phyloP scores from a whole-genome alignment of 306 rosid species.

The Hippophae gyantsensis region DNA sequence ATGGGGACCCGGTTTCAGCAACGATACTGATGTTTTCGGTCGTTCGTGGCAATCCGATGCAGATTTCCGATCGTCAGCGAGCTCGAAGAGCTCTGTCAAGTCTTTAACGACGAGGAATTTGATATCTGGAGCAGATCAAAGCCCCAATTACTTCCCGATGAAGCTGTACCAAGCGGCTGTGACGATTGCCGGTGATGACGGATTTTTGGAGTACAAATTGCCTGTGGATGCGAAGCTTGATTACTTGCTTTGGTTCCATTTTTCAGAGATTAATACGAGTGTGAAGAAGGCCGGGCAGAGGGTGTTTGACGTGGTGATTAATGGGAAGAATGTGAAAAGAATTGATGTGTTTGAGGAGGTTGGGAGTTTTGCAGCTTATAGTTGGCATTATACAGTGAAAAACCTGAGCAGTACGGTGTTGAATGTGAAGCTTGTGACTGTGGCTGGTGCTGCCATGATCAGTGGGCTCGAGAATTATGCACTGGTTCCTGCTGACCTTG shows the following conservation, averaged over 20 bases:
- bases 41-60: slow-evolving; percentile 81
- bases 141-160: slow-evolving; percentile 68
- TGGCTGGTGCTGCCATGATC: slow-evolving; percentile 53
- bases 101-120: slow-evolving; percentile 30
- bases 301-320: slow-evolving; percentile 61
- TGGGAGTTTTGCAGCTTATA: slow-evolving; percentile 59
- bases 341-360: slow-evolving; percentile 66
- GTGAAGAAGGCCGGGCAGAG: slow-evolving; percentile 60
- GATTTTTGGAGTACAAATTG: slow-evolving; percentile 44
- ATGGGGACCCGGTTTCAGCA: slow-evolving; percentile 86
- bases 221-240: slow-evolving; percentile 82
- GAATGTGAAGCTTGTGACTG: slow-evolving; percentile 58
- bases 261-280: slow-evolving; percentile 60
- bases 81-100: slow-evolving; percentile 2
- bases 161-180: slow-evolving; percentile 65
- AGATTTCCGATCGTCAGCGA: slow-evolving; percentile 9
- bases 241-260: slow-evolving; percentile 81
- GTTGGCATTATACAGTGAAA: slow-evolving; percentile 61
- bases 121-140: slow-evolving; percentile 39
- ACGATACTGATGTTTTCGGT: slow-evolving; percentile 59
- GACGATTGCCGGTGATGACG: slow-evolving; percentile 25
- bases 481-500: slow-evolving; percentile 67
- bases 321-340: slow-evolving; percentile 47
- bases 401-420: slow-evolving; percentile 52
- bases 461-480: slow-evolving; percentile 90